Percentiles rank a stretch among this genome's conserved stretches.
Evolutionary conservation across 1,284 basidiomycete species (phyloP).

Genomic region (Fistulina hepatica): DNA sequence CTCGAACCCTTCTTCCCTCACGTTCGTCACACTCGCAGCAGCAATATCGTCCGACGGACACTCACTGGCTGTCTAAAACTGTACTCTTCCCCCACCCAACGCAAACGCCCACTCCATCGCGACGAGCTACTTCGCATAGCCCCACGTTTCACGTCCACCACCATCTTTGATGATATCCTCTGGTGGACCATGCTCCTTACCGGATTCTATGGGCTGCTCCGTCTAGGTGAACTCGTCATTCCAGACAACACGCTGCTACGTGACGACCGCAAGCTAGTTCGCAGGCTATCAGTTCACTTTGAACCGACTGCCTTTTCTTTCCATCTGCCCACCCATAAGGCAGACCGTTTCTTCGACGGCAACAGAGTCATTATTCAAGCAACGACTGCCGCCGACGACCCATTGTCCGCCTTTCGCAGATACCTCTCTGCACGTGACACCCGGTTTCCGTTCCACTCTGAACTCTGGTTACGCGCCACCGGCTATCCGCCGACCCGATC

Average conservation of each 20-base stretch:
- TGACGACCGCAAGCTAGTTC: slow-evolving; percentile 15
- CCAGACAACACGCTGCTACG: slow-evolving; percentile 7
- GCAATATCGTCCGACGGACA: slow-evolving; percentile 4
- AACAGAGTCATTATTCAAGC: not conserved
- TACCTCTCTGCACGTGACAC: slow-evolving; percentile 12
- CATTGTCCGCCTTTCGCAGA: not conserved
- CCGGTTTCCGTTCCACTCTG: slow-evolving; percentile 7
- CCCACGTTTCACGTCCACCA: not conserved
- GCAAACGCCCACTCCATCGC: slow-evolving; percentile 8
- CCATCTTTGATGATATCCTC: slow-evolving; percentile 7
- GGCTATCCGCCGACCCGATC: slow-evolving; percentile 13
- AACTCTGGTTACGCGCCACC: slow-evolving; percentile 10
- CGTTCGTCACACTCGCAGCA: slow-evolving; percentile 3
- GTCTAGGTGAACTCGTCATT: slow-evolving; percentile 22
- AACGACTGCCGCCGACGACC: not conserved
- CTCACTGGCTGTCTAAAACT: slow-evolving; percentile 9
- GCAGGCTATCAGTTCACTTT: not conserved
- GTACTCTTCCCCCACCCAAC: not conserved
- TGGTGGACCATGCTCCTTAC: slow-evolving; percentile 4
- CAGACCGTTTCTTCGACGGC: slow-evolving; percentile 21
- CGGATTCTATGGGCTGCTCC: slow-evolving; percentile 20
- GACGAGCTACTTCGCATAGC: not conserved
- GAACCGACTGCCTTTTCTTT: slow-evolving; percentile 11
- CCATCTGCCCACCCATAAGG: slow-evolving; percentile 23
- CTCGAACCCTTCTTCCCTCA: slow-evolving; percentile 9